Evolutionary conservation across 148 eudicot species (phyloP).

Genomic region (Camellia lanceoleosa): DNA sequence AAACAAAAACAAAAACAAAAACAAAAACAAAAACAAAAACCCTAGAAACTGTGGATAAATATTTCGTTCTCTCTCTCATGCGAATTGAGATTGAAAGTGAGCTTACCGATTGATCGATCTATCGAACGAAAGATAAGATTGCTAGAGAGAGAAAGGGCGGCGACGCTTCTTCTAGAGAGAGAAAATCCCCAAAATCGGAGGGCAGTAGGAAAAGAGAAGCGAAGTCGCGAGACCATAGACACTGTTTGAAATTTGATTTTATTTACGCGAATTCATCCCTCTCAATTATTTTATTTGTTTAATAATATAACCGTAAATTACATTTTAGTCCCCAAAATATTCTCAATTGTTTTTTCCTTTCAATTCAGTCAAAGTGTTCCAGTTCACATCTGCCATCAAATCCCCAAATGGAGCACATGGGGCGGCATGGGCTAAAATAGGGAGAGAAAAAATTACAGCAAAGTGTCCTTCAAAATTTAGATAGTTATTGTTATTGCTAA

Average conservation of each 20-base stretch:
- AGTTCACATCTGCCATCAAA: neutral
- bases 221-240: neutral
- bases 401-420: too few species aligned
- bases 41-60: slow-evolving; percentile 3
- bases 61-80: neutral
- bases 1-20: too few species aligned
- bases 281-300: neutral
- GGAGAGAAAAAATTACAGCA: too few species aligned
- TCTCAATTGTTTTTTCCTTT: too few species aligned
- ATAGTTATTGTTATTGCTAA: too few species aligned
- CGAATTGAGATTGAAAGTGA: neutral
- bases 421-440: too few species aligned
- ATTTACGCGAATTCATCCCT: neutral
- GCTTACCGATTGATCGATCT: slow-evolving; percentile 11
- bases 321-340: too few species aligned
- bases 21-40: neutral
- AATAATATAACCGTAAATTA: neutral
- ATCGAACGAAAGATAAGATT: neutral
- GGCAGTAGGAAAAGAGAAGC: neutral
- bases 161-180: neutral
- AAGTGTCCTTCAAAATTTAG: too few species aligned
- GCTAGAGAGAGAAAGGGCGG: neutral
- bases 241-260: neutral
- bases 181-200: neutral
- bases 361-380: neutral